Percentiles rank a stretch among this genome's conserved stretches.
Evolutionary conservation across 805 yeast species (phyloP).

Genomic region (Yarrowia bubula): DNA sequence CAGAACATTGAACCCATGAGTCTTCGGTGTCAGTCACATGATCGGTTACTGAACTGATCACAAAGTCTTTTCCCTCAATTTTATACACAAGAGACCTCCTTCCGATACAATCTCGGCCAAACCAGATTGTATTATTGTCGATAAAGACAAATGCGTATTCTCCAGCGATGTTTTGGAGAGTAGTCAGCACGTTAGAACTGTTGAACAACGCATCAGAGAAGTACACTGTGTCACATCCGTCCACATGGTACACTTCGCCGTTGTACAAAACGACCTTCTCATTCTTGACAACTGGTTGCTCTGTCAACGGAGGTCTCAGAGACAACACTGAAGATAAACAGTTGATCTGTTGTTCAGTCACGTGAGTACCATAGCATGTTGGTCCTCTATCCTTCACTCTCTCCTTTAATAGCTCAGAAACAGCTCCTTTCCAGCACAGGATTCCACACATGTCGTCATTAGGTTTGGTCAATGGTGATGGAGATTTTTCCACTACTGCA

Average conservation of each 20-base stretch:
- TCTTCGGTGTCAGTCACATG: not conserved
- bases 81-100: constrained; percentile 67
- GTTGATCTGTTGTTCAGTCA: not conserved
- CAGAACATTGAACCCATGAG: not conserved
- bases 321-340: constrained; percentile 69
- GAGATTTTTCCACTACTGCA: not conserved
- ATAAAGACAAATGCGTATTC: constrained; percentile 71
- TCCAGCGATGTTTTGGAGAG: constrained; percentile 58
- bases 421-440: constrained; percentile 1
- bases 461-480: not conserved
- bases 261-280: constrained; percentile 66
- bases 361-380: not conserved
- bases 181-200: constrained; percentile 42
- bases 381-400: constrained; percentile 8
- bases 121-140: constrained; percentile 50
- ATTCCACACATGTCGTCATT: constrained; percentile 11
- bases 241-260: constrained; percentile 76
- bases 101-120: constrained; percentile 84
- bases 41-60: constrained; percentile 48
- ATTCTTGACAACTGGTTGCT: constrained; percentile 58
- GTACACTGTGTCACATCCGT: constrained; percentile 62
- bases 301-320: constrained; percentile 70
- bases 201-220: constrained; percentile 44
- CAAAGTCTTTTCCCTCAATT: constrained; percentile 40
- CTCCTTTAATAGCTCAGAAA: not conserved